Evolutionary conservation across 139 green algal genomes (phyloP).

Genomic region (Chlorella sp.): DNA sequence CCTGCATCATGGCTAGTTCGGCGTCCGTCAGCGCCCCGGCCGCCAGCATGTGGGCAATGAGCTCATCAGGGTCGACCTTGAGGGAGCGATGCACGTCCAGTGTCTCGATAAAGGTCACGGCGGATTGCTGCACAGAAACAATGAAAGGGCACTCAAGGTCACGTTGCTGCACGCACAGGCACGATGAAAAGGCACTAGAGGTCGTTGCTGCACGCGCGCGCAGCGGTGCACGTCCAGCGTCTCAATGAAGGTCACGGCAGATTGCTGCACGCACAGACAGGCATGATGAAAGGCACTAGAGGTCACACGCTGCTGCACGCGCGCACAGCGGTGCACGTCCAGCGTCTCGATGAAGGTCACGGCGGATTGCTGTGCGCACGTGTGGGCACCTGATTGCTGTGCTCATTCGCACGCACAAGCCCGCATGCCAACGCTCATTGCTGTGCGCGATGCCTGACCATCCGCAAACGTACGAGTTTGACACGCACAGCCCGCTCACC

Average conservation of each 20-base stretch:
- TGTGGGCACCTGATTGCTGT: no score
- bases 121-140: constrained; percentile 32
- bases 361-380: constrained; percentile 49
- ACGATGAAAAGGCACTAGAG: no score
- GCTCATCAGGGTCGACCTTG: constrained; percentile 53
- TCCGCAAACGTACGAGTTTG: no score
- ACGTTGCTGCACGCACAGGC: no score
- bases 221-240: constrained; percentile 44
- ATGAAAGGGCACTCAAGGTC: background rate
- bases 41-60: constrained; percentile 65
- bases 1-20: constrained; percentile 25
- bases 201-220: no score
- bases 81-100: constrained; percentile 43
- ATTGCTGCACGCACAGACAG: constrained; percentile 23
- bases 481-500: no score
- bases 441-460: no score
- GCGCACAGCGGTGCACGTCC: constrained; percentile 32
- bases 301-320: no score
- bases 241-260: constrained; percentile 61
- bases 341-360: constrained; percentile 66
- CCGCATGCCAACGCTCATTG: no score
- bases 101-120: constrained; percentile 64
- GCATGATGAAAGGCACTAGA: no score
- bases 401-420: no score
- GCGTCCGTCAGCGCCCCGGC: constrained; percentile 42